Evolutionary conservation across 441 rosid species (phyloP).

Genomic region (Corymbia calophylla): DNA sequence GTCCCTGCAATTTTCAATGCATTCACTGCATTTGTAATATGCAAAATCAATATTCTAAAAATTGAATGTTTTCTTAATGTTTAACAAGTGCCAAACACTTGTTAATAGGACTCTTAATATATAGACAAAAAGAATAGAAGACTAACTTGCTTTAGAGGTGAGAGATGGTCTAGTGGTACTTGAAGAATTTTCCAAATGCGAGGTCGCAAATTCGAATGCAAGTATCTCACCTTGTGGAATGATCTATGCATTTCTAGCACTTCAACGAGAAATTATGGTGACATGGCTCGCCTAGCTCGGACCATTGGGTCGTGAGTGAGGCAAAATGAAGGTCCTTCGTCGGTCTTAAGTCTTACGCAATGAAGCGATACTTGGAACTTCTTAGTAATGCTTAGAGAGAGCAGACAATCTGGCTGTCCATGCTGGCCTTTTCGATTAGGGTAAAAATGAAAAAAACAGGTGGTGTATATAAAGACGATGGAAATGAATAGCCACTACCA

Average conservation of each 20-base stretch:
- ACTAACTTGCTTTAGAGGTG: background rate
- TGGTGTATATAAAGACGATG: background rate
- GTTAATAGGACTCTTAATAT: background rate
- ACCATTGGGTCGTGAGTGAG: background rate
- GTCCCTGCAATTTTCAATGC: background rate
- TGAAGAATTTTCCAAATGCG: background rate
- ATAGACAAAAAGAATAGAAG: background rate
- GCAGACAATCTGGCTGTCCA: background rate
- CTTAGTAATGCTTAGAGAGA: background rate
- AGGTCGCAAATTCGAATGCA: background rate
- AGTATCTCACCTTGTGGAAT: background rate
- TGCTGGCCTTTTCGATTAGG: background rate
- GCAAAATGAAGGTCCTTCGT: background rate
- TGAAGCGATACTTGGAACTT: background rate
- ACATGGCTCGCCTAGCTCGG: background rate
- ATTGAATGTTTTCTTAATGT: background rate
- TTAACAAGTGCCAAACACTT: background rate
- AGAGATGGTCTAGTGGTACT: background rate
- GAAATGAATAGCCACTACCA: background rate
- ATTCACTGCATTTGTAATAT: background rate
- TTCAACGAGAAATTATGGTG: background rate
- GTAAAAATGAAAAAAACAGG: background rate
- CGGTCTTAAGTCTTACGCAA: background rate
- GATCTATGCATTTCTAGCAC: background rate
- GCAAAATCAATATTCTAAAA: background rate